phyloP scores from a whole-genome alignment of 2,329 filamentous ascomycete genomes.

The Atkinsonella hypoxylon region DNA sequence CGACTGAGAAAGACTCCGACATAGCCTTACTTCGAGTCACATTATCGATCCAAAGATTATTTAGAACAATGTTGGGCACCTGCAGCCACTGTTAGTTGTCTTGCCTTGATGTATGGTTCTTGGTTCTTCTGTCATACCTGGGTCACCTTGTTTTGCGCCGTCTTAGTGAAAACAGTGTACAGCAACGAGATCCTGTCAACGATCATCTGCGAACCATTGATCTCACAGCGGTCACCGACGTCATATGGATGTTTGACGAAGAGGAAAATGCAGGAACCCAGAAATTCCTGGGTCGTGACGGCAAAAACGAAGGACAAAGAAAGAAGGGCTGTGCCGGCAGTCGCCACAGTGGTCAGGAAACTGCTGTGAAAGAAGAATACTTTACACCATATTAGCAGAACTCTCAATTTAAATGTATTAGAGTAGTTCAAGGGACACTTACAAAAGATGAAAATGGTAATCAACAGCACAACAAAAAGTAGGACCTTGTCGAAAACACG shows the following conservation, averaged over 20 bases:
- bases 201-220: slow-evolving; percentile 55
- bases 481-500: slow-evolving; percentile 81
- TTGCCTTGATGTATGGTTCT: neutral
- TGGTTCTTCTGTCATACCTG: slow-evolving; percentile 25
- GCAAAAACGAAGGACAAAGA: slow-evolving; percentile 97
- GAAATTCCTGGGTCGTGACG: slow-evolving; percentile 80
- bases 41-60: slow-evolving; percentile 92
- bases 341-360: slow-evolving; percentile 76
- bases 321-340: slow-evolving; percentile 80
- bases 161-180: slow-evolving; percentile 81
- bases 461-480: slow-evolving; percentile 65
- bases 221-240: slow-evolving; percentile 86
- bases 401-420: neutral
- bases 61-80: slow-evolving; percentile 84
- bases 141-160: slow-evolving; percentile 67
- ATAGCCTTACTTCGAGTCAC: slow-evolving; percentile 83
- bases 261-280: slow-evolving; percentile 97
- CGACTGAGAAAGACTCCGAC: slow-evolving; percentile 72
- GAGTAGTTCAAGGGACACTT: slow-evolving; percentile 20
- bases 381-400: neutral
- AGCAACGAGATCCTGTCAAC: slow-evolving; percentile 92
- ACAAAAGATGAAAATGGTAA: slow-evolving; percentile 74
- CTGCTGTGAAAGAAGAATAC: slow-evolving; percentile 80
- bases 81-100: slow-evolving; percentile 30
- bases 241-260: slow-evolving; percentile 99